Evolutionary conservation across 257 asterid species (phyloP), one percentile per base, ranked within the genome.

Genomic region (Gentiana dahurica): DNA sequence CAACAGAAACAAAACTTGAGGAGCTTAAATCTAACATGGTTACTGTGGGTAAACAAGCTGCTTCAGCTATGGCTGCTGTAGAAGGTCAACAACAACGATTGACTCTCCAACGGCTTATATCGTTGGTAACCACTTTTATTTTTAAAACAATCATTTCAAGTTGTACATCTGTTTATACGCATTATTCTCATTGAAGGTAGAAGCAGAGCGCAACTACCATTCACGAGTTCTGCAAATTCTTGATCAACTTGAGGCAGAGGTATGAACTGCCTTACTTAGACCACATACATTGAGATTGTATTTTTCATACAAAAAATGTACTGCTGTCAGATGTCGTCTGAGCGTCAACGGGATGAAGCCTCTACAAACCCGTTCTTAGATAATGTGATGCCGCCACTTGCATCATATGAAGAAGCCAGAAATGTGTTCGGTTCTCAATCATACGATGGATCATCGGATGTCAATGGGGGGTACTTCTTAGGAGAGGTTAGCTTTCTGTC

Each of bases 161-260:
- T 46, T 61, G 41, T 41, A 51, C 54, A 58, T 65, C 54, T 63
- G 15, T 69, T 59, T 12, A 57, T 45, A 13, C 60, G 6, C 58
- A 54, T 41, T 41, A 10, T 60, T 50, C 24, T 60, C 54, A 49
- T 33, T 57, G 65, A 73, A 81, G 95, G 90, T 81, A 53, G 95
- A 83, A 72, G 85, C 82, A 3, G 94, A 86, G 68, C 73, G 73
- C 59, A 62, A 62, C 61, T 79, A 86, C 73, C 95, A 83, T 68
- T 79, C 65, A 55, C 79, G 64, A 36, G 80, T 81, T 48, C 70
- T 81, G 9, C 72, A 75, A 65, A 75, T 86, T 62, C 90, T 86
- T n/a, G 77, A 79, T 74, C 84, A 77, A 71, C 90, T 83, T 43
- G 90, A 83, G 58, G 78, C 67, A 10, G 86, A 86, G 87, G 95